Percentiles rank a stretch among this genome's conserved stretches.
These are phyloP conservation scores for Fonsecaea pedrosoi DNA, from an alignment of 2,329 filamentous ascomycete genomes.

Conservation along the genomic window DNA sequence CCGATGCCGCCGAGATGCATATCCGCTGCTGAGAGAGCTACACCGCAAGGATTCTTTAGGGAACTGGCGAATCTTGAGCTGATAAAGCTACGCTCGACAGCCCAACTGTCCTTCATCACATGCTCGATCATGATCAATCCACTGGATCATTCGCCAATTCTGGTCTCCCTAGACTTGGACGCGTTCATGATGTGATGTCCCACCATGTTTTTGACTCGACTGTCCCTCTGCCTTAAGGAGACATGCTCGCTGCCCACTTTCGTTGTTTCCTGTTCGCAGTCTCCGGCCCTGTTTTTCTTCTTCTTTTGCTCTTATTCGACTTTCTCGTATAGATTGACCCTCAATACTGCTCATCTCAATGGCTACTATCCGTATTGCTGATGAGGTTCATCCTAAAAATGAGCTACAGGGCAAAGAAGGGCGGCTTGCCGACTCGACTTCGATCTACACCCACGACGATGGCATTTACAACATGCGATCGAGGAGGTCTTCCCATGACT, in stretches of 20 bases:
- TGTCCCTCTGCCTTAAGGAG: slow-evolving; percentile 10
- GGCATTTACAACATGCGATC: slow-evolving; percentile 40
- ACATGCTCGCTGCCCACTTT: neutral
- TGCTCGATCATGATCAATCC: slow-evolving; percentile 2
- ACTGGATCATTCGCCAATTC: neutral
- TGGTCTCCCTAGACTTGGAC: neutral
- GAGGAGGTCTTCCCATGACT: slow-evolving; percentile 20
- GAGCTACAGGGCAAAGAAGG: slow-evolving; percentile 14
- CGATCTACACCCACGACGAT: slow-evolving; percentile 30
- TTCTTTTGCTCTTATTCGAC: neutral
- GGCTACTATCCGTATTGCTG: slow-evolving; percentile 34
- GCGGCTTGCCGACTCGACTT: slow-evolving; percentile 8
- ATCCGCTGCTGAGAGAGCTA: neutral
- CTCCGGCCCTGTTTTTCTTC: neutral
- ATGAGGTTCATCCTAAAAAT: slow-evolving; percentile 29
- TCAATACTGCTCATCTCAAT: slow-evolving; percentile 7
- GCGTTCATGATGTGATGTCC: neutral
- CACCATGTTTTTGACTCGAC: neutral
- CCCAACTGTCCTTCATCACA: slow-evolving; percentile 1
- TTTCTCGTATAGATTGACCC: neutral
- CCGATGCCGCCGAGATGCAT: neutral
- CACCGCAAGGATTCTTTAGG: neutral
- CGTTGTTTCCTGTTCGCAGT: neutral
- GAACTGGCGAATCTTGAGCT: neutral
- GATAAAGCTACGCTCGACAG: slow-evolving; percentile 1